Evolutionary conservation across 2,329 filamentous ascomycete genomes (phyloP).

Genomic region (Teratosphaeria gauchensis): DNA sequence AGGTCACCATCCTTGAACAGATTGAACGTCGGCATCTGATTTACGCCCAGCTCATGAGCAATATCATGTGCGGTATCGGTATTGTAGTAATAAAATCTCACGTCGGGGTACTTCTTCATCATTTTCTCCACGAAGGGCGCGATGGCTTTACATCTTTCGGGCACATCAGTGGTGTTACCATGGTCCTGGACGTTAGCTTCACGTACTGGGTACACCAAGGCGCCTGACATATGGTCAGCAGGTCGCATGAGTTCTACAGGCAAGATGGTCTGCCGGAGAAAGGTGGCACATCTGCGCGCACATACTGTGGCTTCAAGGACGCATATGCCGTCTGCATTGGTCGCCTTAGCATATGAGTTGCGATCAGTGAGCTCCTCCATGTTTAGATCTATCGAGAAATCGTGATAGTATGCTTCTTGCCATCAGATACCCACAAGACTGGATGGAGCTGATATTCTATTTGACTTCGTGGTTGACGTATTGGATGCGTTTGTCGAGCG

Average conservation of each 20-base stretch:
- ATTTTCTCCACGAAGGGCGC: slow-evolving; percentile 23
- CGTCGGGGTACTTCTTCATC: slow-evolving; percentile 22
- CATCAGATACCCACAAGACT: background rate
- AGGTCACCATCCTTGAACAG: slow-evolving; percentile 26
- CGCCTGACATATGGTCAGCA: background rate
- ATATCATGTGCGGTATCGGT: slow-evolving; percentile 22
- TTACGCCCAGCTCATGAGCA: slow-evolving; percentile 22
- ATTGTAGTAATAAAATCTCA: slow-evolving; percentile 22
- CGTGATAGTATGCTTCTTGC: background rate
- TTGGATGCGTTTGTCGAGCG: background rate
- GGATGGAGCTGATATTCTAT: too few species aligned
- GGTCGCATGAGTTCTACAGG: background rate
- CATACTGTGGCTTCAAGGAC: slow-evolving; percentile 22
- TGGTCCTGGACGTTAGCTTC: too few species aligned
- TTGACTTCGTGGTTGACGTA: background rate
- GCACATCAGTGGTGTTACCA: background rate
- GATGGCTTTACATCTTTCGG: slow-evolving; percentile 24
- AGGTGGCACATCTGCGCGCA: background rate
- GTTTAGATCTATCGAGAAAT: background rate
- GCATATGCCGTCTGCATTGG: slow-evolving; percentile 19
- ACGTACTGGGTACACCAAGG: slow-evolving; percentile 4
- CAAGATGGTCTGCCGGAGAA: background rate
- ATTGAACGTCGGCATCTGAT: slow-evolving; percentile 24
- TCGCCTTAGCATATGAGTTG: slow-evolving; percentile 23
- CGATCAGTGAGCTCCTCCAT: slow-evolving; percentile 23